These are phyloP conservation scores for Didymella glomerata DNA, from an alignment of 2,329 filamentous ascomycete species.

Conservation along the genomic window DNA sequence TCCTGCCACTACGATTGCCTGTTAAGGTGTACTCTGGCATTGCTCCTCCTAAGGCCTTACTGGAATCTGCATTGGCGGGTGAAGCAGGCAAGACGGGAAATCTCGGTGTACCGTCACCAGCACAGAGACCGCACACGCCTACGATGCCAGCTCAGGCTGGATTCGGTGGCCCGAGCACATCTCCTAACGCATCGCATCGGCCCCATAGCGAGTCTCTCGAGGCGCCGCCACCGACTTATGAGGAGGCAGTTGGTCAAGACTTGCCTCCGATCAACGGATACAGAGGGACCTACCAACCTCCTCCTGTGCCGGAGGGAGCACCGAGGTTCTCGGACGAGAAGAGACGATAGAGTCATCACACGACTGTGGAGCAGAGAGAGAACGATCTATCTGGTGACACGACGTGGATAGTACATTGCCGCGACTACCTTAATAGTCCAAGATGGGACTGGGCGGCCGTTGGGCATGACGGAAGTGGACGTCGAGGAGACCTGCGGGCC, in stretches of 20 bases:
- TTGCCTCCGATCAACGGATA: slow-evolving; percentile 77
- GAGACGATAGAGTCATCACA: slow-evolving; percentile 37
- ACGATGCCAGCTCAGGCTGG: slow-evolving; percentile 36
- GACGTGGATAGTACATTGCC: not conserved
- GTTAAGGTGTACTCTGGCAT: slow-evolving; percentile 90
- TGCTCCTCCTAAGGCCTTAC: slow-evolving; percentile 76
- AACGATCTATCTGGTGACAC: slow-evolving; percentile 8
- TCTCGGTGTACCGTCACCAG: slow-evolving; percentile 26
- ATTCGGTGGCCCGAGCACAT: slow-evolving; percentile 24
- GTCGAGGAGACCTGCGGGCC: slow-evolving; percentile 22
- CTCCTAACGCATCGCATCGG: slow-evolving; percentile 17
- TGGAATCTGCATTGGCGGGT: slow-evolving; percentile 67
- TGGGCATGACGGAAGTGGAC: slow-evolving; percentile 21
- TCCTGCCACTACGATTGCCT: slow-evolving; percentile 79
- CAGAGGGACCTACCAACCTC: slow-evolving; percentile 69
- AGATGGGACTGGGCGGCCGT: slow-evolving; percentile 10
- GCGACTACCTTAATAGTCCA: not conserved
- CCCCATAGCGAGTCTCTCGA: slow-evolving; percentile 22
- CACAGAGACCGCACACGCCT: slow-evolving; percentile 36
- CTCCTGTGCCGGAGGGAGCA: slow-evolving; percentile 50
- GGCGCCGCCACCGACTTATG: slow-evolving; percentile 86
- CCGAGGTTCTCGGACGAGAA: slow-evolving; percentile 51
- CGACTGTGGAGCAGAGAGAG: slow-evolving; percentile 6
- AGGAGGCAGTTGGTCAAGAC: slow-evolving; percentile 86
- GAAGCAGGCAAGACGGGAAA: slow-evolving; percentile 22